Evolutionary conservation across 2,329 filamentous ascomycete genomes (phyloP).

Genomic region (Acrodontium crateriforme): DNA sequence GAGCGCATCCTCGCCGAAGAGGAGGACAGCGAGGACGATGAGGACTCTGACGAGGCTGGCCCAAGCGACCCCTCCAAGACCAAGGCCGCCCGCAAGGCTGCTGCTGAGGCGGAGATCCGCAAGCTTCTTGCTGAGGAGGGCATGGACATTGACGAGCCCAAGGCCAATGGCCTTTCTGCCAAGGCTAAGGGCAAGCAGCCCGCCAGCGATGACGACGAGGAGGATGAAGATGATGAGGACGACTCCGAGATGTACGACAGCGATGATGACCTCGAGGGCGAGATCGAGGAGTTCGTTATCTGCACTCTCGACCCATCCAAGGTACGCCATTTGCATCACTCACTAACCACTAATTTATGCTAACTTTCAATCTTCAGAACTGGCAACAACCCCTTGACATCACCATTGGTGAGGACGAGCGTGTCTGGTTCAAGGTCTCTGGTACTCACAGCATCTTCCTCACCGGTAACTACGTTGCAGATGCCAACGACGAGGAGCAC

Average conservation of each 20-base stretch:
- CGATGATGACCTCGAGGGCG: slow-evolving; percentile 47
- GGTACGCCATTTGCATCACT: too few relatives aligned
- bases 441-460: slow-evolving; percentile 85
- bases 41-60: slow-evolving; percentile 58
- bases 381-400: slow-evolving; percentile 94
- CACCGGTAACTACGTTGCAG: slow-evolving; percentile 88
- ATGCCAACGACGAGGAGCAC: slow-evolving; percentile 46
- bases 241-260: too few relatives aligned
- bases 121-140: slow-evolving; percentile 50
- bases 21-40: slow-evolving; percentile 36
- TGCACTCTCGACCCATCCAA: slow-evolving; percentile 90
- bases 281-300: slow-evolving; percentile 80
- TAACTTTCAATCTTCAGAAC: slow-evolving; percentile 47
- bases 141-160: slow-evolving; percentile 57
- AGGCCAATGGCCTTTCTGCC: slow-evolving; percentile 46
- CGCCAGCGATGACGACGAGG: slow-evolving; percentile 34
- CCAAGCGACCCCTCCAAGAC: slow-evolving; percentile 84
- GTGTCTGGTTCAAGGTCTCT: slow-evolving; percentile 79
- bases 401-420: slow-evolving; percentile 76
- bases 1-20: slow-evolving; percentile 35
- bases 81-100: slow-evolving; percentile 71
- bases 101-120: slow-evolving; percentile 64
- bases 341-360: slow-evolving; percentile 1
- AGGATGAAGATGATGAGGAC: slow-evolving; percentile 34
- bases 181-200: slow-evolving; percentile 61